Evolutionary conservation across 2,329 filamentous ascomycete genomes (phyloP).

Genomic region (Pestalotiopsis sp.): DNA sequence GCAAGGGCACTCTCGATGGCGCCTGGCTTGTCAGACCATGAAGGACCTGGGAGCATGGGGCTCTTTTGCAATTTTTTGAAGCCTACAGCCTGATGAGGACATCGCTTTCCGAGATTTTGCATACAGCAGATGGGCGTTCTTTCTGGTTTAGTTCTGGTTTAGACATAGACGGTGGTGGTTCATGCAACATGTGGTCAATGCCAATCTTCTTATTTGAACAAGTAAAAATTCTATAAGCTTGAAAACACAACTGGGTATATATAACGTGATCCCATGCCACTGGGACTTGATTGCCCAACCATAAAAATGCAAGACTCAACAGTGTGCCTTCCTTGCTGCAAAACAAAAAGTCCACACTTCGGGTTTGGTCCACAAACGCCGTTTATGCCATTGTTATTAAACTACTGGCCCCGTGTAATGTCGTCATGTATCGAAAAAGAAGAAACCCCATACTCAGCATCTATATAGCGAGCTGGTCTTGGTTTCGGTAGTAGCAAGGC

Average conservation of each 20-base stretch:
- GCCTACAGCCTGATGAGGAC: background rate
- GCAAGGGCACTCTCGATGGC: slow-evolving; percentile 28
- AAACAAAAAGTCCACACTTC: slow-evolving; percentile 28
- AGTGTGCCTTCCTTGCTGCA: slow-evolving; percentile 26
- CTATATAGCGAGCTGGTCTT: slow-evolving; percentile 60
- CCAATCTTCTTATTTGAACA: background rate
- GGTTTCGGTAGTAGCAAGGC: slow-evolving; percentile 61
- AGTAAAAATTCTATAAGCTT: background rate
- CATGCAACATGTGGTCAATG: background rate
- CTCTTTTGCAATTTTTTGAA: background rate
- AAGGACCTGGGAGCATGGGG: background rate
- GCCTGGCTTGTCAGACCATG: slow-evolving; percentile 31
- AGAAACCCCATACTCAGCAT: background rate
- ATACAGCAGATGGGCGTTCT: slow-evolving; percentile 8
- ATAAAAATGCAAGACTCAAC: slow-evolving; percentile 24
- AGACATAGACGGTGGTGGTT: slow-evolving; percentile 8
- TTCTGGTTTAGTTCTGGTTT: background rate
- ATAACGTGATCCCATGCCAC: slow-evolving; percentile 7
- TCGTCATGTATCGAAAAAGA: background rate
- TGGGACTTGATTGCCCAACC: background rate
- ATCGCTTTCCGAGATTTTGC: background rate
- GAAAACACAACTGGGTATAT: slow-evolving; percentile 11
- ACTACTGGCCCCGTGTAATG: background rate
- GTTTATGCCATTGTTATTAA: slow-evolving; percentile 28
- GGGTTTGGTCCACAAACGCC: slow-evolving; percentile 34